These are phyloP conservation scores for Fusarium sp. DNA, from an alignment of 2,329 filamentous ascomycete genomes.

Conservation along the genomic window DNA sequence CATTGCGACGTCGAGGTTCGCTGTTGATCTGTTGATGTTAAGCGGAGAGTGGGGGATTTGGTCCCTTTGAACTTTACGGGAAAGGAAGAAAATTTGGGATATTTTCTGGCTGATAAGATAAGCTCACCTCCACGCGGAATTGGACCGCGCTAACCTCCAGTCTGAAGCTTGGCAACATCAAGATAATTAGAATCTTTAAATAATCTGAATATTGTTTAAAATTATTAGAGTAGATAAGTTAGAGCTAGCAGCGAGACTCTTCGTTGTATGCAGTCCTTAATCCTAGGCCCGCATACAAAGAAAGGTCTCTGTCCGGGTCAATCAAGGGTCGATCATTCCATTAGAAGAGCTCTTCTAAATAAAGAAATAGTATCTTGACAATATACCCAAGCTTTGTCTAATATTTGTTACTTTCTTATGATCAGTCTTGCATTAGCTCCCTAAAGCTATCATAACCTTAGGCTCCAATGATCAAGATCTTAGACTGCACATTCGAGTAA, in stretches of 20 bases:
- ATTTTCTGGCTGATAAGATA: conserved; percentile 38
- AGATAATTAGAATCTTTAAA: too few species aligned
- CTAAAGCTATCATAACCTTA: not conserved
- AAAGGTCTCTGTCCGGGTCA: too few species aligned
- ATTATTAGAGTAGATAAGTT: too few species aligned
- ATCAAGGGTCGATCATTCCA: not conserved
- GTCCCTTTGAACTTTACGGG: conserved; percentile 7
- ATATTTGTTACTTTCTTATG: not conserved
- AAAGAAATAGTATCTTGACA: not conserved
- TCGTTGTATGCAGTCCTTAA: too few species aligned
- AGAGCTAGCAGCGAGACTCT: too few species aligned
- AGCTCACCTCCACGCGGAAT: conserved; percentile 25
- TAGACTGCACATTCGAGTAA: too few species aligned
- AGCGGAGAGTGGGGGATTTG: conserved; percentile 23
- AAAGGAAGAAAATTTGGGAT: conserved; percentile 36
- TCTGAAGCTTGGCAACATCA: not conserved
- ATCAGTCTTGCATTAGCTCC: not conserved
- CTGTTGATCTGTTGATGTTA: conserved; percentile 14
- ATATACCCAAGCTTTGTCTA: not conserved
- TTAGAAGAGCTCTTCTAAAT: not conserved
- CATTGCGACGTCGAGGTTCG: conserved; percentile 58
- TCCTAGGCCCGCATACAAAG: too few species aligned
- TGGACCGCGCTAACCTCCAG: conserved; percentile 13
- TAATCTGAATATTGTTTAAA: accelerated
- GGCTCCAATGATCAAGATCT: not conserved